These are phyloP conservation scores for Malus domestica DNA, from an alignment of 306 rosid genomes.

Conservation along the genomic window DNA sequence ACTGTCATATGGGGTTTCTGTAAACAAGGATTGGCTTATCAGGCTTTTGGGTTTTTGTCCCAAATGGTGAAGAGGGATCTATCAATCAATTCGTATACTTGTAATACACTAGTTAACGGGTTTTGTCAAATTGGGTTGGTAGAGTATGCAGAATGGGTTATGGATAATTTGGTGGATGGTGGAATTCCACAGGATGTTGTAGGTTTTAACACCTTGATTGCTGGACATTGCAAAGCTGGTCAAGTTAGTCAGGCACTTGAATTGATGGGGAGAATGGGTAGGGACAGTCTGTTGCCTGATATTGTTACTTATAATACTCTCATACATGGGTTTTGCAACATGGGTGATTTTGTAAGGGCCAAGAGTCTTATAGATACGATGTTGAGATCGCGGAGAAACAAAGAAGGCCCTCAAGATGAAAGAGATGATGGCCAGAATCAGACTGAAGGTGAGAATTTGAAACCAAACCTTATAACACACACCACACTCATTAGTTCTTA, in stretches of 20 bases:
- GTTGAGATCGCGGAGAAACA: slow-evolving; percentile 23
- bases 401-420: slow-evolving; percentile 15
- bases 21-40: slow-evolving; percentile 44
- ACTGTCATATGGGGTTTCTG: slow-evolving; percentile 69
- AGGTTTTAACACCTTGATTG: slow-evolving; percentile 52
- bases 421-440: slow-evolving; percentile 11
- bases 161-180: slow-evolving; percentile 43
- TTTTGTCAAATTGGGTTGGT: slow-evolving; percentile 54
- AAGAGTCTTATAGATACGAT: slow-evolving; percentile 40
- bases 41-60: slow-evolving; percentile 64
- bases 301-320: slow-evolving; percentile 61
- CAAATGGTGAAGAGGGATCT: slow-evolving; percentile 58
- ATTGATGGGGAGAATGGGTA: slow-evolving; percentile 41
- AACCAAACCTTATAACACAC: slow-evolving; percentile 53
- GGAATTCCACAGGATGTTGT: slow-evolving; percentile 40
- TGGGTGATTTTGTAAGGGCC: slow-evolving; percentile 42
- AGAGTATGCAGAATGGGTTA: slow-evolving; percentile 50
- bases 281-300: slow-evolving; percentile 34
- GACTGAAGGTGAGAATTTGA: slow-evolving; percentile 22
- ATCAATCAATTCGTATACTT: slow-evolving; percentile 46
- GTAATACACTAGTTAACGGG: slow-evolving; percentile 56
- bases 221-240: slow-evolving; percentile 61
- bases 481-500: slow-evolving; percentile 55
- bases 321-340: slow-evolving; percentile 52
- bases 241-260: slow-evolving; percentile 37